A percentile compares a stretch with the other conserved stretches of the same genome.
Conservation (phyloP, 2,329 filamentous ascomycete genomes). For the Macrophomina tecta region DNA sequence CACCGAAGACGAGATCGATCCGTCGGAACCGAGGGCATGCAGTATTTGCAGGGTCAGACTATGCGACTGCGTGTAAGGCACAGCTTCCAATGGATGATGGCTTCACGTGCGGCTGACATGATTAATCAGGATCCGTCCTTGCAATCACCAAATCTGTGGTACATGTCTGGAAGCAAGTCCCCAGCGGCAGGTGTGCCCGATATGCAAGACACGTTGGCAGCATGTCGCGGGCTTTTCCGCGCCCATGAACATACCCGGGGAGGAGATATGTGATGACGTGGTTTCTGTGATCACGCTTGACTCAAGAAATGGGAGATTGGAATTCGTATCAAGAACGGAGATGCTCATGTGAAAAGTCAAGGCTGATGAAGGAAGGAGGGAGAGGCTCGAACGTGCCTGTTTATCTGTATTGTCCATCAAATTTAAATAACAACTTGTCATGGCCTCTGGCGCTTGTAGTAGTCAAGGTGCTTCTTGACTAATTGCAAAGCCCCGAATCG, state of each 20-base stretch:
- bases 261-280: background rate
- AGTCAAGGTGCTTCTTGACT: too few species aligned
- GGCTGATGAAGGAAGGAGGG: too few species aligned
- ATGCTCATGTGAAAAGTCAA: too few species aligned
- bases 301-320: too few species aligned
- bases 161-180: background rate
- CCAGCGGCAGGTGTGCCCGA: background rate
- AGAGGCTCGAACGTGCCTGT: too few species aligned
- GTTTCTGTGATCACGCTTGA: background rate
- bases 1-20: background rate
- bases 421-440: too few species aligned
- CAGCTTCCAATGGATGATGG: too few species aligned
- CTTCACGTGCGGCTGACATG: background rate
- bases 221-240: background rate
- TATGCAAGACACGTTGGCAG: background rate
- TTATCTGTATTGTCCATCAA: too few species aligned
- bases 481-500: too few species aligned
- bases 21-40: background rate
- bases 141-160: background rate
- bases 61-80: background rate
- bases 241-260: background rate
- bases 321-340: too few species aligned
- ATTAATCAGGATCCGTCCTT: background rate
- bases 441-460: too few species aligned
- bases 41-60: background rate